A percentile compares a stretch with the other conserved stretches of the same genome.
Evolutionary conservation across 495 filamentous ascomycete genomes (phyloP).

Genomic region (Chlorociboria aeruginascens): DNA sequence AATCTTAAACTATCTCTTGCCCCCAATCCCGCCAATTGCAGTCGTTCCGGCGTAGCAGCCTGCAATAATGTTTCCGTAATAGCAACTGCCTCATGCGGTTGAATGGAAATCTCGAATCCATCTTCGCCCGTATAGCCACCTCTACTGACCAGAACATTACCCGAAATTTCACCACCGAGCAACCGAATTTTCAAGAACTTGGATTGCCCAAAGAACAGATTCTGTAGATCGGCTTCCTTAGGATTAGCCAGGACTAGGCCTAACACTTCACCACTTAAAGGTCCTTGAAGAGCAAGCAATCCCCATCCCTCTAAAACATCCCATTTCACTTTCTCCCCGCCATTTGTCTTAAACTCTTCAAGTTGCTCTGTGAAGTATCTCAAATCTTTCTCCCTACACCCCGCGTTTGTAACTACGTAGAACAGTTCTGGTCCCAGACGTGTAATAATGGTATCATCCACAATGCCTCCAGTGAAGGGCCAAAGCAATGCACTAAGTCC

Average conservation of each 20-base stretch:
- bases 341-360: conserved; percentile 29
- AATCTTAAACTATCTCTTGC: conserved; percentile 85
- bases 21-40: conserved; percentile 77
- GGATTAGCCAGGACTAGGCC: conserved; percentile 34
- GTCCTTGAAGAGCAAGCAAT: conserved; percentile 81
- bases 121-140: conserved; percentile 97
- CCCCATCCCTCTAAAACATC: conserved; percentile 55
- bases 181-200: conserved; percentile 39
- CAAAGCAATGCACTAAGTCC: conserved; percentile 75
- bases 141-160: conserved; percentile 64
- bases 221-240: conserved; percentile 44
- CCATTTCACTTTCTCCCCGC: conserved; percentile 46
- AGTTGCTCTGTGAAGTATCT: conserved; percentile 59
- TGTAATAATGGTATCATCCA: conserved; percentile 88
- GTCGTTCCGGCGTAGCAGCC: conserved; percentile 42
- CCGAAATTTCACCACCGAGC: conserved; percentile 22
- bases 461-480: conserved; percentile 72
- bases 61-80: conserved; percentile 52
- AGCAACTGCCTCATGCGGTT: conserved; percentile 39
- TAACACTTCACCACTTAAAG: conserved; percentile 55
- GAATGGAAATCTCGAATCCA: conserved; percentile 91
- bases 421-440: conserved; percentile 55
- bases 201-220: conserved; percentile 71
- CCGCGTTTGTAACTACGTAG: conserved; percentile 96
- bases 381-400: conserved; percentile 74